These are phyloP conservation scores for Isabelozyma pseudorhagii DNA, from an alignment of 805 yeast species.

Conservation along the genomic window DNA sequence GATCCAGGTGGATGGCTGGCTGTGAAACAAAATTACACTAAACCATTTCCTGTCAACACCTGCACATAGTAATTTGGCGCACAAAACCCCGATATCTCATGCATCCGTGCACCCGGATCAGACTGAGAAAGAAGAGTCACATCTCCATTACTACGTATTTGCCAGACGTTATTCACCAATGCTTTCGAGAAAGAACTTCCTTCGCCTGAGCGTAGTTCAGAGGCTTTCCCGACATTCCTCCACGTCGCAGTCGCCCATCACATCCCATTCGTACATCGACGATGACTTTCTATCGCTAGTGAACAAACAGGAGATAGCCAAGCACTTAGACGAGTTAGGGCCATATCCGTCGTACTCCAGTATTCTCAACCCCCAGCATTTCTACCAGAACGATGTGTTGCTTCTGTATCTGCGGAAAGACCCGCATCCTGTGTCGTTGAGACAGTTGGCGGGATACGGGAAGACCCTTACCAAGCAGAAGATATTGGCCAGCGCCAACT, in stretches of 20 bases:
- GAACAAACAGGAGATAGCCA: conserved; percentile 24
- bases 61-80: not conserved
- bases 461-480: conserved; percentile 72
- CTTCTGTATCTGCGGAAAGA: conserved; percentile 56
- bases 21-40: not conserved
- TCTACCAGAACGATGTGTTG: conserved; percentile 76
- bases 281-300: conserved; percentile 32
- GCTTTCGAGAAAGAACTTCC: not conserved
- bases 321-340: conserved; percentile 32
- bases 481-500: conserved; percentile 79
- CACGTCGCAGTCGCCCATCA: conserved; percentile 11
- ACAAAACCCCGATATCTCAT: not conserved
- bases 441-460: conserved; percentile 89
- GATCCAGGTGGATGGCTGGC: not conserved
- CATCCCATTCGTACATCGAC: conserved; percentile 28
- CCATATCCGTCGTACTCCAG: conserved; percentile 41
- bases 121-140: no score
- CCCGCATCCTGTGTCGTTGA: conserved; percentile 89
- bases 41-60: not conserved
- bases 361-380: conserved; percentile 63
- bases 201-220: not conserved
- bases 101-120: not conserved
- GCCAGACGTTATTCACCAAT: no score
- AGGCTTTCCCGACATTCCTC: not conserved
- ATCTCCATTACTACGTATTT: no score